Conservation (phyloP, 306 rosid genomes). For the Vicia faba region DNA sequence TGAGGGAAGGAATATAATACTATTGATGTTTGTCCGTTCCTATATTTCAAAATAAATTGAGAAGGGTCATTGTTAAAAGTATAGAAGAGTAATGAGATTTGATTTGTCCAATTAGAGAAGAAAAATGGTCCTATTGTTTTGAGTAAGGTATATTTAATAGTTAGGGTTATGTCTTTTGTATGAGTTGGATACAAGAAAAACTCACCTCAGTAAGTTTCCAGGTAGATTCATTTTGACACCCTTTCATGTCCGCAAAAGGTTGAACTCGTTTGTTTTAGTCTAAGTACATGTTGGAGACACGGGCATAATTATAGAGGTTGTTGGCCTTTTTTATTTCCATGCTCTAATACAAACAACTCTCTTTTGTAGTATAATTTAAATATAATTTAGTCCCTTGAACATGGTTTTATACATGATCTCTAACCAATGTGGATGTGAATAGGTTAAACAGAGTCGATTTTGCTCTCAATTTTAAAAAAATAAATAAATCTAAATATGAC, state of each 20-base stretch:
- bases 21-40: conserved; percentile 57
- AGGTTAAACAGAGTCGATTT: too few relatives aligned
- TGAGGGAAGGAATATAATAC: conserved; percentile 23
- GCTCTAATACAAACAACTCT: conserved; percentile 27
- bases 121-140: conserved; percentile 36
- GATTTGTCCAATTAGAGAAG: conserved; percentile 58
- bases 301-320: conserved; percentile 38
- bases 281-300: conserved; percentile 45
- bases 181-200: conserved; percentile 59
- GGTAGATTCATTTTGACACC: conserved; percentile 73
- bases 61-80: not conserved
- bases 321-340: conserved; percentile 35
- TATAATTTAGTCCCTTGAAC: too few relatives aligned
- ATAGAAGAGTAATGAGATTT: conserved; percentile 50
- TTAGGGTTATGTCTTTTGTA: conserved; percentile 61
- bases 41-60: conserved; percentile 35
- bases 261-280: conserved; percentile 38
- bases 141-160: conserved; percentile 25
- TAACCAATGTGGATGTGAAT: too few relatives aligned
- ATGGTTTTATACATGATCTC: too few relatives aligned
- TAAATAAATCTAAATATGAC: too few relatives aligned
- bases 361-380: too few relatives aligned
- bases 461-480: too few relatives aligned
- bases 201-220: conserved; percentile 72
- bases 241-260: conserved; percentile 54